Evolutionary conservation across 202 grass and related monocot genomes (phyloP).

Genomic region (Saccharum hybrid): DNA sequence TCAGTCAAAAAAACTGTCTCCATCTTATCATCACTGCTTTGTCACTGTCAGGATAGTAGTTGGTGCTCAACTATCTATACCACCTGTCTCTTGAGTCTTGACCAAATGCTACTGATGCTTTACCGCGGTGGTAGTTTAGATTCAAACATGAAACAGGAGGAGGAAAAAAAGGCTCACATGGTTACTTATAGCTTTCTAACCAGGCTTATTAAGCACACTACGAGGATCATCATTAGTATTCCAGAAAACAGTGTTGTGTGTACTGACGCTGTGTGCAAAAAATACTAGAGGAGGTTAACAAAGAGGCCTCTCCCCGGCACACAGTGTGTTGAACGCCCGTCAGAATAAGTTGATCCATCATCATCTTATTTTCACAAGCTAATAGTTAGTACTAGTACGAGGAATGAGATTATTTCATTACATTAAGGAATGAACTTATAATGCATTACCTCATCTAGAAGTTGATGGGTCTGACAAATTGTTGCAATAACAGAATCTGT

Average conservation of each 20-base stretch:
- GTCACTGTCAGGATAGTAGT: slow-evolving; percentile 38
- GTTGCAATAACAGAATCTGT: too few species aligned
- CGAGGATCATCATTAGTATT: neutral
- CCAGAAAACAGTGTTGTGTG: neutral
- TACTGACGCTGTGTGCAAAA: neutral
- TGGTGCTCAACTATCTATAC: slow-evolving; percentile 36
- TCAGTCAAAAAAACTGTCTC: slow-evolving; percentile 45
- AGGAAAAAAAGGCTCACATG: neutral
- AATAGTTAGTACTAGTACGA: too few species aligned
- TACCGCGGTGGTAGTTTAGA: slow-evolving; percentile 23
- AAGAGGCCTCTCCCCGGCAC: too few species aligned
- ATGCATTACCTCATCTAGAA: too few species aligned
- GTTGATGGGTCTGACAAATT: too few species aligned
- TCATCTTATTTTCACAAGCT: too few species aligned
- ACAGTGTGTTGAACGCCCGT: too few species aligned
- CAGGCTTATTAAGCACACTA: slow-evolving; percentile 15
- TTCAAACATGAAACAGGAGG: slow-evolving; percentile 36
- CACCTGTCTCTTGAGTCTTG: slow-evolving; percentile 33
- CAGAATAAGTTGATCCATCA: too few species aligned
- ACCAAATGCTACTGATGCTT: slow-evolving; percentile 46
- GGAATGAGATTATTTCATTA: too few species aligned
- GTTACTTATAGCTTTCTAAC: neutral
- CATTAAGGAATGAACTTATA: too few species aligned
- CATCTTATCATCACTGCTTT: slow-evolving; percentile 53
- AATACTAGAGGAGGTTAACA: neutral